A percentile compares a stretch with the other conserved stretches of the same genome.
Conservation (phyloP, 805 yeast genomes). For the Candida maesae region DNA sequence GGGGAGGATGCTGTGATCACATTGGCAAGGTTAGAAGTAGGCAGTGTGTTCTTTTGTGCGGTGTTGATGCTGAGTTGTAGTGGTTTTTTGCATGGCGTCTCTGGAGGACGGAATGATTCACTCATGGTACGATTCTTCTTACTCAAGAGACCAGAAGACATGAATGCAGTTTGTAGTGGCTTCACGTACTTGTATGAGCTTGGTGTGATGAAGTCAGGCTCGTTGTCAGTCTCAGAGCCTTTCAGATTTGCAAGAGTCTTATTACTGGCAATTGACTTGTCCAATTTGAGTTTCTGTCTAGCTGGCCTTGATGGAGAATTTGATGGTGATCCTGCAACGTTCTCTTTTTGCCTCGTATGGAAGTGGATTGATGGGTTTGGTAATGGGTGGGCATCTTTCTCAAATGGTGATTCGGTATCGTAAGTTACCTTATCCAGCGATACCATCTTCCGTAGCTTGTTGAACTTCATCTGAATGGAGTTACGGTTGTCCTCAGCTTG, state of each 20-base stretch:
- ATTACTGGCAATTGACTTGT: slow-evolving; percentile 7
- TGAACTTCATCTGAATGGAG: slow-evolving; percentile 24
- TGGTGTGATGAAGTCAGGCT: slow-evolving; percentile 40
- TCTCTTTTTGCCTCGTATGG: slow-evolving; percentile 11
- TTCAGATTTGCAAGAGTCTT: slow-evolving; percentile 13
- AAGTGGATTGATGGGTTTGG: slow-evolving; percentile 27
- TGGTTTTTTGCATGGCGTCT: slow-evolving; percentile 59
- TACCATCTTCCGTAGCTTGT: slow-evolving; percentile 28
- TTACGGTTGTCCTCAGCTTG: slow-evolving; percentile 30
- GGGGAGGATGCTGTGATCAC: slow-evolving; percentile 30
- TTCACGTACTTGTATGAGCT: slow-evolving; percentile 65
- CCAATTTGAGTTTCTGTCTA: slow-evolving; percentile 25
- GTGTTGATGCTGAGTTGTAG: slow-evolving; percentile 15
- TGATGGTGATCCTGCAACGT: slow-evolving; percentile 22
- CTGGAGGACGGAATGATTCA: slow-evolving; percentile 45
- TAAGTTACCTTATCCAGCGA: slow-evolving; percentile 20
- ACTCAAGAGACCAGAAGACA: slow-evolving; percentile 66
- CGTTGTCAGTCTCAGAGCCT: slow-evolving; percentile 6
- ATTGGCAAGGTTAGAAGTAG: slow-evolving; percentile 27
- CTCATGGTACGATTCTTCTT: slow-evolving; percentile 47
- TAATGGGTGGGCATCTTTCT: slow-evolving; percentile 22
- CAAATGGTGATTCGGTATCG: slow-evolving; percentile 23
- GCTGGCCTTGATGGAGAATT: slow-evolving; percentile 33
- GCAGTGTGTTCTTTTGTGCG: slow-evolving; percentile 16
- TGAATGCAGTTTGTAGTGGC: slow-evolving; percentile 83